These are phyloP conservation scores for Pisolithus marmoratus DNA, from an alignment of 768 basidiomycete genomes.

Conservation along the genomic window DNA sequence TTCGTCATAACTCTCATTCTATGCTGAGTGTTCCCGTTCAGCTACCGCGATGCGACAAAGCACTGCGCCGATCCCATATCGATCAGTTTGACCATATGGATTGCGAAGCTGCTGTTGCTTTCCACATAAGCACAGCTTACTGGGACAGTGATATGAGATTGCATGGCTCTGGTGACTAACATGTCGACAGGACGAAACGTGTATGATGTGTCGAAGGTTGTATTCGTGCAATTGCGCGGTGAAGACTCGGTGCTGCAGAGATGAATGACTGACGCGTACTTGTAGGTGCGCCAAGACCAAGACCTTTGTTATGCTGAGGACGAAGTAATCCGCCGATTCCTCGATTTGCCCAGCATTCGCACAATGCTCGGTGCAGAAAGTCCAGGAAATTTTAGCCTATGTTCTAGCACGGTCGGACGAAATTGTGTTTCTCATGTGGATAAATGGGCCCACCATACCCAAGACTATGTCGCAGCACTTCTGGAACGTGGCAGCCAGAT, in stretches of 20 bases:
- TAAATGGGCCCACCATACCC: slow-evolving; percentile 50
- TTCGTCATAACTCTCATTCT: background rate
- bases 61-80: slow-evolving; percentile 54
- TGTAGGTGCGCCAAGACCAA: slow-evolving; percentile 19
- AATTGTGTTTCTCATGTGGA: slow-evolving; percentile 56
- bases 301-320: slow-evolving; percentile 36
- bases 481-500: slow-evolving; percentile 50
- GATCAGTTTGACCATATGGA: slow-evolving; percentile 58
- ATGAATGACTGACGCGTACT: slow-evolving; percentile 1
- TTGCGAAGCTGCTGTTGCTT: slow-evolving; percentile 60
- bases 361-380: slow-evolving; percentile 41
- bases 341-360: slow-evolving; percentile 41
- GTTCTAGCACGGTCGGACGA: slow-evolving; percentile 44
- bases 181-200: slow-evolving; percentile 37
- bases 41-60: slow-evolving; percentile 64
- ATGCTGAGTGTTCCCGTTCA: slow-evolving; percentile 16
- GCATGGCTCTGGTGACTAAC: background rate
- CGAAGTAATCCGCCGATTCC: slow-evolving; percentile 37
- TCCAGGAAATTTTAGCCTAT: slow-evolving; percentile 49
- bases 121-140: slow-evolving; percentile 46
- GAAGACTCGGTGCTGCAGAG: too few relatives aligned
- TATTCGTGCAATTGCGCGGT: background rate
- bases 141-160: slow-evolving; percentile 29
- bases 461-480: slow-evolving; percentile 51
- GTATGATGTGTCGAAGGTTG: slow-evolving; percentile 54